A percentile compares a stretch with the other conserved stretches of the same genome.
phyloP scores from a whole-genome alignment of 768 basidiomycete genomes.

The Crucibulum laeve region DNA sequence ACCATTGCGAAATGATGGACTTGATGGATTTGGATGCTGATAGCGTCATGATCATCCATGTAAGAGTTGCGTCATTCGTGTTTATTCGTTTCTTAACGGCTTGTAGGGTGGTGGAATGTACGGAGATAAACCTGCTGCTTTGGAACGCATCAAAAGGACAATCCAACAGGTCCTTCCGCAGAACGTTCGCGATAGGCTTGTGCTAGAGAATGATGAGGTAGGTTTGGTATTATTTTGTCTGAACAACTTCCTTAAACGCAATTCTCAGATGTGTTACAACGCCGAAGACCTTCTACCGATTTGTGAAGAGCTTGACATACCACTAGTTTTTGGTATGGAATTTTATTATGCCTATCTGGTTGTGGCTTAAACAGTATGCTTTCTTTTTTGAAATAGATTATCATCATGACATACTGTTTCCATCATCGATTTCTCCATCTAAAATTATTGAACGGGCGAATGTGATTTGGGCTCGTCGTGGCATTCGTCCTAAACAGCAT shows the following conservation, averaged over 20 bases:
- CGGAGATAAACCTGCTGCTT: conserved; percentile 68
- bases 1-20: conserved; percentile 87
- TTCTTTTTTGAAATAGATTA: conserved; percentile 45
- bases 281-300: conserved; percentile 85
- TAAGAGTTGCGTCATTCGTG: conserved; percentile 22
- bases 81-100: conserved; percentile 3
- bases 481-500: conserved; percentile 90
- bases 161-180: conserved; percentile 55
- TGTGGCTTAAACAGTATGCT: too few species aligned
- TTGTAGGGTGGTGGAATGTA: conserved; percentile 83
- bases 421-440: conserved; percentile 53
- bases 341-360: conserved; percentile 1
- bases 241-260: neutral
- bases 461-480: conserved; percentile 67
- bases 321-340: conserved; percentile 54
- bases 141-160: conserved; percentile 69
- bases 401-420: conserved; percentile 76
- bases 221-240: conserved; percentile 7
- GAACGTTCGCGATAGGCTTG: conserved; percentile 67
- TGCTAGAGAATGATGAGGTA: conserved; percentile 95
- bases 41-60: conserved; percentile 85
- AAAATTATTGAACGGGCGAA: conserved; percentile 74
- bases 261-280: conserved; percentile 68
- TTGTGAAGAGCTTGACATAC: conserved; percentile 79
- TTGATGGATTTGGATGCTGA: conserved; percentile 80